phyloP scores from a whole-genome alignment of 352 stramenopile species.

The Peronosclerospora sorghi region DNA sequence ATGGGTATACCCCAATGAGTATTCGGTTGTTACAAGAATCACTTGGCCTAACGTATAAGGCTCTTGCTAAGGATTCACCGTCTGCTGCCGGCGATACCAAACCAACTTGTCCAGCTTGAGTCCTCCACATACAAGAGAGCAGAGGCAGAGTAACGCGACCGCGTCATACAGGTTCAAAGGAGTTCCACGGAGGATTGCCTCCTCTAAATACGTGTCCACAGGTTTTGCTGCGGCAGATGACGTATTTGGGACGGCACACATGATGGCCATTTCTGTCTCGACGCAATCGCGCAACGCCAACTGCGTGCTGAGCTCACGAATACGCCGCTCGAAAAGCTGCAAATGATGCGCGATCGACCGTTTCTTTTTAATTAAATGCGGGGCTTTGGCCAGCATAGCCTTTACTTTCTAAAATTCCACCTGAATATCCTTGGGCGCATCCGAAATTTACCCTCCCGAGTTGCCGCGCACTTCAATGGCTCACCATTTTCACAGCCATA shows the following conservation, averaged over 20 bases:
- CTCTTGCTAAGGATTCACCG: conserved; percentile 23
- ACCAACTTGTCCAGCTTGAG: conserved; percentile 43
- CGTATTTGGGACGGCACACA: conserved; percentile 39
- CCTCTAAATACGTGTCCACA: conserved; percentile 57
- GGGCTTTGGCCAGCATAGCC: conserved; percentile 44
- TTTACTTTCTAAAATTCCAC: conserved; percentile 32
- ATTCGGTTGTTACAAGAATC: conserved; percentile 68
- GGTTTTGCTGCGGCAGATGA: conserved; percentile 30
- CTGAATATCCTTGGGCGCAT: conserved; percentile 14
- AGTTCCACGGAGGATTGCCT: conserved; percentile 54
- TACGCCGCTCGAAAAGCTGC: conserved; percentile 49
- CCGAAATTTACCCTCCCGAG: conserved; percentile 2
- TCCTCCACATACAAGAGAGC: conserved; percentile 55
- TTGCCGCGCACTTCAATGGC: conserved; percentile 32
- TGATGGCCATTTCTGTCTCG: conserved; percentile 73
- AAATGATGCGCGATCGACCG: conserved; percentile 50
- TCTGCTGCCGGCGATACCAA: conserved; percentile 41
- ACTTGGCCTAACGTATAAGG: conserved; percentile 58
- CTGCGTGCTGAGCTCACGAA: conserved; percentile 46
- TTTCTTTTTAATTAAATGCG: conserved; percentile 69
- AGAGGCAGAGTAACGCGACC: conserved; percentile 64
- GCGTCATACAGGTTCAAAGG: conserved; percentile 59
- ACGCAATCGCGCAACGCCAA: conserved; percentile 49
- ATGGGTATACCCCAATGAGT: conserved; percentile 74
- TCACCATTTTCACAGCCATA: too few relatives aligned